A percentile compares a stretch with the other conserved stretches of the same genome.
These are phyloP conservation scores for Phaeosphaeria sp. DNA, from an alignment of 2,329 filamentous ascomycete species.

Conservation along the genomic window DNA sequence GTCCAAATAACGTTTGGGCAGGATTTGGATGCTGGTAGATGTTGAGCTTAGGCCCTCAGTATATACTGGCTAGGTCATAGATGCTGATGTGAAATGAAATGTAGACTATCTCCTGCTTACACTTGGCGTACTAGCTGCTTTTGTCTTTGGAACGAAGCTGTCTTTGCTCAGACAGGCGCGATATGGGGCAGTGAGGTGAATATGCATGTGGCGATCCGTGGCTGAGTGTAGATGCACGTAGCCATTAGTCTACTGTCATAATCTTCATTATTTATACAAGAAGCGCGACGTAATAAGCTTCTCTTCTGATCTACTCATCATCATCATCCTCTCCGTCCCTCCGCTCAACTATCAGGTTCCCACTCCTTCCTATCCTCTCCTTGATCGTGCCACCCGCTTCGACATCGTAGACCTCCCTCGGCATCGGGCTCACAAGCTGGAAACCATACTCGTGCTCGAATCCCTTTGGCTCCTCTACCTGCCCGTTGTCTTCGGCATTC, in stretches of 20 bases:
- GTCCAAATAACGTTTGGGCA: no score
- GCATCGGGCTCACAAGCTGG: conserved; percentile 82
- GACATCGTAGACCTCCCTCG: conserved; percentile 78
- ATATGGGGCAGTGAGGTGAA: neutral
- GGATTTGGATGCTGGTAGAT: no score
- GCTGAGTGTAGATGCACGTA: neutral
- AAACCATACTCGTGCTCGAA: conserved; percentile 89
- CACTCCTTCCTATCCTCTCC: conserved; percentile 79
- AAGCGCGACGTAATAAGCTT: no score
- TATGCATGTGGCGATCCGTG: neutral
- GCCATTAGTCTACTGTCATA: neutral
- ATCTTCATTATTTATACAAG: neutral
- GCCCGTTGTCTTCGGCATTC: conserved; percentile 41
- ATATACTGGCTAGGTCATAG: neutral
- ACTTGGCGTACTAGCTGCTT: neutral
- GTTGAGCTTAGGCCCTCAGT: no score
- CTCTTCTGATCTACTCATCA: conserved; percentile 15
- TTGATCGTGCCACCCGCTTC: conserved; percentile 70
- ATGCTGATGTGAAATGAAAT: no score
- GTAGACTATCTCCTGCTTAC: neutral
- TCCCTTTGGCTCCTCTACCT: conserved; percentile 61
- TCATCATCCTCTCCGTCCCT: conserved; percentile 62
- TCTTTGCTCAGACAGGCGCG: neutral
- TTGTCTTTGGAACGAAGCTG: neutral
- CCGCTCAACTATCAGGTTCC: conserved; percentile 87